Percentiles rank a stretch among this genome's conserved stretches.
Conservation (phyloP, 2,329 filamentous ascomycete species). For the Trichoderma aggressivum region DNA sequence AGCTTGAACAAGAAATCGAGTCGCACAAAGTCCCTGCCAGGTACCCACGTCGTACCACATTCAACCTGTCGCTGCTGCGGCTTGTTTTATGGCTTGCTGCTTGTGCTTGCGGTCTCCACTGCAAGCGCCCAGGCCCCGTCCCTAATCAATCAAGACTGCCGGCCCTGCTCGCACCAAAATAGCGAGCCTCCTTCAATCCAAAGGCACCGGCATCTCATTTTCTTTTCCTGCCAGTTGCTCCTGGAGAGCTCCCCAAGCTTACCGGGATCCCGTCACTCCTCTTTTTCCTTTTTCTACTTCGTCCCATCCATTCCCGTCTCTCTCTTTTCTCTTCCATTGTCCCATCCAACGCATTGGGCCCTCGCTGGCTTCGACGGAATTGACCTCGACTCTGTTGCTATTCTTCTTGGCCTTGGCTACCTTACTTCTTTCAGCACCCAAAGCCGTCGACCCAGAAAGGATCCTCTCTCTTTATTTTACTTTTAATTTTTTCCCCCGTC, state of each 20-base stretch:
- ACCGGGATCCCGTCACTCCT: conserved; percentile 12
- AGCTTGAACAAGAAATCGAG: neutral
- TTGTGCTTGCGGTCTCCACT: conserved; percentile 7
- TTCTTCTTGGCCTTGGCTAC: neutral
- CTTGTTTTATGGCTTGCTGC: conserved; percentile 1
- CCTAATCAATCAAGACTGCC: conserved; percentile 15
- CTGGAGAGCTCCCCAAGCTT: conserved; percentile 6
- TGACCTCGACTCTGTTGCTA: neutral
- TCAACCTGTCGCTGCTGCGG: neutral
- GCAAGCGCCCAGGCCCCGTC: conserved; percentile 12
- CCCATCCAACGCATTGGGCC: neutral
- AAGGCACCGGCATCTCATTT: conserved; percentile 17
- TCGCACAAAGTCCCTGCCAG: neutral
- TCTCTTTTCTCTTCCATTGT: neutral
- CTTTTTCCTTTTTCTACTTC: conserved; percentile 11
- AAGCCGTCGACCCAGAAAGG: neutral
- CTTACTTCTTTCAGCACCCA: neutral
- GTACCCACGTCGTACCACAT: conserved; percentile 2
- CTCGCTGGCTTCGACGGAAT: conserved; percentile 13
- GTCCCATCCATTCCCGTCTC: neutral
- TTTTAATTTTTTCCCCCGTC: neutral
- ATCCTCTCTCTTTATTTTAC: neutral
- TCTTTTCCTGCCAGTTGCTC: conserved; percentile 11
- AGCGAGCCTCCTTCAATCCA: conserved; percentile 15
- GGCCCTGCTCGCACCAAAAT: conserved; percentile 16